These are phyloP conservation scores for Eragrostis tef DNA, from an alignment of 202 grass and related monocot species.

Conservation along the genomic window DNA sequence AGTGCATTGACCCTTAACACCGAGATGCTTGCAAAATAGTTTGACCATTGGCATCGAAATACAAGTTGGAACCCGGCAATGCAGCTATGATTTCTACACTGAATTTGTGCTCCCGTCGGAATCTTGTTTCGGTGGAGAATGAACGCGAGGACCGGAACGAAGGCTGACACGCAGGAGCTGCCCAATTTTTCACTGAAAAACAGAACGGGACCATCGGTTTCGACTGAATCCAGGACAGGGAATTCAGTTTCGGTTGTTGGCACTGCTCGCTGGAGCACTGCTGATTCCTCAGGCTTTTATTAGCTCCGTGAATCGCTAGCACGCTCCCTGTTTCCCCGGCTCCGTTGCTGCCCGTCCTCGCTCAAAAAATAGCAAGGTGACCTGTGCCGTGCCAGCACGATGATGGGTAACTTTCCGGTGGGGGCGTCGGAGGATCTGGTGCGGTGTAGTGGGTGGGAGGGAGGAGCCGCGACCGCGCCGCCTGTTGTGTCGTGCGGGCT, in stretches of 20 bases:
- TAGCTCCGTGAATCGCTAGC: background rate
- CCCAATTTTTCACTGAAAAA: conserved; percentile 25
- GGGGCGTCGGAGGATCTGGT: conserved; percentile 21
- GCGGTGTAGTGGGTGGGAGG: too few species aligned
- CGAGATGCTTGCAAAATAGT: background rate
- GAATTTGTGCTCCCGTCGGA: too few species aligned
- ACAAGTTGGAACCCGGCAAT: too few species aligned
- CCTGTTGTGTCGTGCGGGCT: too few species aligned
- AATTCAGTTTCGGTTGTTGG: conserved; percentile 46
- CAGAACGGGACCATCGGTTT: conserved; percentile 29
- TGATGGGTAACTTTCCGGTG: conserved; percentile 33
- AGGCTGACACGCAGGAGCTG: background rate
- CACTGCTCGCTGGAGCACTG: background rate
- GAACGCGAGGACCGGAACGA: too few species aligned
- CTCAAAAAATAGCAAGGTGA: background rate
- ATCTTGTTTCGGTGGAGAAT: too few species aligned
- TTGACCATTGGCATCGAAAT: too few species aligned
- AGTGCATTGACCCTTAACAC: too few species aligned
- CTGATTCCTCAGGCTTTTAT: background rate
- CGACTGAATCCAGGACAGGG: conserved; percentile 5
- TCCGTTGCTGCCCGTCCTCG: background rate
- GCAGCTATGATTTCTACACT: too few species aligned
- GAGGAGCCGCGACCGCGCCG: too few species aligned
- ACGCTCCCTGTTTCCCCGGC: conserved; percentile 10
- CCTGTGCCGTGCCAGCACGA: background rate